Evolutionary conservation across 2,329 filamentous ascomycete genomes (phyloP).

Genomic region (Fusarium protoensiforme): DNA sequence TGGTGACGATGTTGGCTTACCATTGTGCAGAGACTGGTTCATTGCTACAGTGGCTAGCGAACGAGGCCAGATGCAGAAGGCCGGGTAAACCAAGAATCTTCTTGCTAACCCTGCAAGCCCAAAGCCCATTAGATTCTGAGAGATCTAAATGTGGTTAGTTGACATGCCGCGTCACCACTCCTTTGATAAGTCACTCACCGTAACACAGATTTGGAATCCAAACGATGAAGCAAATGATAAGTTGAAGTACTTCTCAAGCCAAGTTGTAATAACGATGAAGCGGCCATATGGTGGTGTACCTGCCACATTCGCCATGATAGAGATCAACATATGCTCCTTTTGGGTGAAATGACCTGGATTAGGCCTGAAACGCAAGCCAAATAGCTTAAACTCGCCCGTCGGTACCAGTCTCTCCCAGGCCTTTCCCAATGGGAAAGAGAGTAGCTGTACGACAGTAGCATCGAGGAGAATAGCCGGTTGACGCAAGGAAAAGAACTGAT

Average conservation of each 20-base stretch:
- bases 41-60: constrained; percentile 45
- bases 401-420: constrained; percentile 56
- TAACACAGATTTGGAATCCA: constrained; percentile 49
- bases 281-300: constrained; percentile 32
- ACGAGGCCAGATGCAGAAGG: constrained; percentile 43
- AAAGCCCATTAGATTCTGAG: constrained; percentile 60
- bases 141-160: constrained; percentile 3
- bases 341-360: constrained; percentile 67
- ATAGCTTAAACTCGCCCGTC: constrained; percentile 56
- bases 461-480: constrained; percentile 61
- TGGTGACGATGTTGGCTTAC: neutral
- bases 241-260: constrained; percentile 38
- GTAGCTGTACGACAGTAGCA: constrained; percentile 63
- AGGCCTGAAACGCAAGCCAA: constrained; percentile 54
- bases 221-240: constrained; percentile 31
- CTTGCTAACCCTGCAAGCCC: constrained; percentile 63
- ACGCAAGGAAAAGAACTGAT: constrained; percentile 67
- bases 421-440: constrained; percentile 59
- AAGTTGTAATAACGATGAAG: constrained; percentile 35
- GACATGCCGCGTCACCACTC: too few species aligned
- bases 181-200: neutral
- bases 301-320: constrained; percentile 56
- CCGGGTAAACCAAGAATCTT: constrained; percentile 63
- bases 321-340: constrained; percentile 70
- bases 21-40: constrained; percentile 33